Base-by-base conservation (phyloP, 805 yeast species). In the Candida manassasensis region DNA sequence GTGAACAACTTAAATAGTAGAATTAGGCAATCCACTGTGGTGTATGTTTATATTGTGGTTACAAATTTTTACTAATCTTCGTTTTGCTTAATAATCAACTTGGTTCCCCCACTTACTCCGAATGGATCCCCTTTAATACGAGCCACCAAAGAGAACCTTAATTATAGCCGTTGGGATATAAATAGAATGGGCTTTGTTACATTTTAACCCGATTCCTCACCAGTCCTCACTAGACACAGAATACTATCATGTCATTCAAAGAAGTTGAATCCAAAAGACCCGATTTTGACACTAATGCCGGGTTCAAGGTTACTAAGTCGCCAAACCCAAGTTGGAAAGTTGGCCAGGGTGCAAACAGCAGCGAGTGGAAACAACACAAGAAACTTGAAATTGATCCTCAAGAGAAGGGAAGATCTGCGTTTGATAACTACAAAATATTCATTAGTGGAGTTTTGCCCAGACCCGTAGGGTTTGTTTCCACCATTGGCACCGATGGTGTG, bases 381-480 rank as follows among this genome's bases (percentile, higher is more conserved):
- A 78, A 75, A 47, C 35, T 75, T 4, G 54, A 57, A 27, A 52
- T 78, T 36, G 79, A 76, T 47, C 83, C 81, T 2, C 47, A 54
- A 50, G 68, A 42, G 1, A 61, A 56, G 26, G 62, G 57, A 16
- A 57, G 79, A 38, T 44, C 42, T 6, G 59, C 70, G 5, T 50
- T 52, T 4, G 63, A 60, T 32, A 76, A 77, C 53, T 79, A 79
- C 55, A 66, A 61, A 40, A 53, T 73, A 19, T 55, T 79, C 19
- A 64, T 65, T n/a, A 60, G 76, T 9, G 80, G 74, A 1, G 47
- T 79, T 12, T 61, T 67, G 1, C 85, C 85, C 2, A 63, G 85
- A 38, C 84, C 84, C 6, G 66, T 79, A 45, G 84, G 76, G 4
- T 70, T 79, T 38, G 53, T 79, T 3, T 70, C 82, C 4, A 67